Base-by-base conservation (phyloP, 1,284 basidiomycete species). In the Cerrena zonata region DNA sequence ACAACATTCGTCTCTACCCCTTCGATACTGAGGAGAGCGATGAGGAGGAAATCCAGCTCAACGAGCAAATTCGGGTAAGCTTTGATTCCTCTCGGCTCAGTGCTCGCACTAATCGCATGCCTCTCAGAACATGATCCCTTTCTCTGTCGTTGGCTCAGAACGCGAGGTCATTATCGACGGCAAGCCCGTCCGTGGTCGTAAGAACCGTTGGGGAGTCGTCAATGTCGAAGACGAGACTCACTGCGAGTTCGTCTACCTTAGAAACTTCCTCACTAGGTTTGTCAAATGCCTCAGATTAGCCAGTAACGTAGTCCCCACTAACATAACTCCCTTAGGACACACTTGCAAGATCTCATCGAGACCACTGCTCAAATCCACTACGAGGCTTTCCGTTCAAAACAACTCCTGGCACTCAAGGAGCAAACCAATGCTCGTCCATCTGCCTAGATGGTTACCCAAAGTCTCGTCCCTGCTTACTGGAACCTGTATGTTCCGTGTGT, bases 311-410 rank as follows among this genome's bases (percentile, higher is more conserved):
- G 42, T 48, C 21, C 34, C 19, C 38, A 5, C 37, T 45, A 12
- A 4, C 15, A 5, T 23, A 7, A 23, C 47, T 23, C 39, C 34
- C 47, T 40, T 52, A 89, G 94, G 70, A 95, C 95, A 26, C 95
- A 99, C 72, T 73, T 99, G 63, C 96, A 99, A 71, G 96, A 99
- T 68, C 74, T 99, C 62, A 98, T 99, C 68, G 95, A 99, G 78
- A 97, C 95, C 50, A 99, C 95, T 2, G 91, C 94, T 5, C 91
- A 95, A 71, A 96, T 96, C 68, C 96, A 99, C 73, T 99, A 99
- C 72, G 96, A 99, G 78, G 94, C 94, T 5, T 99, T 99, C 89
- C 86, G 95, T 59, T 94, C 91, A 62, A 98, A 97, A 77, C 96
- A 99, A 75, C 70, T 95, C 57, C 76, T 95, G 47, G 93, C 93